phyloP scores from a whole-genome alignment of 192 early-diverging fungal genomes.

The Coemansia sp. region DNA sequence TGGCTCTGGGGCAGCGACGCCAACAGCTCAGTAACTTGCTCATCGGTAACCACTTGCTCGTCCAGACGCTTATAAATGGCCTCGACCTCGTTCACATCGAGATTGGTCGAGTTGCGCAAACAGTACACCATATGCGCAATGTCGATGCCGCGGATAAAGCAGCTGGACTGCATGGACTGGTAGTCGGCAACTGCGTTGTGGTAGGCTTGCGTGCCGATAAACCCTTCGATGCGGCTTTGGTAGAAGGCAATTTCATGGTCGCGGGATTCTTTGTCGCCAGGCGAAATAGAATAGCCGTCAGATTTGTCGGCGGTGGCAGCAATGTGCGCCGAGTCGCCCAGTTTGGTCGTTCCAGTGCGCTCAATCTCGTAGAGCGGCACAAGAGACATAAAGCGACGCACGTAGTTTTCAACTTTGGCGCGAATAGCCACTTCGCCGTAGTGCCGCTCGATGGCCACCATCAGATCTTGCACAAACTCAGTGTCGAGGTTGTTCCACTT shows the following conservation, averaged over 20 bases:
- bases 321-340: constrained; percentile 52
- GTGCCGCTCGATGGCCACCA: constrained; percentile 79
- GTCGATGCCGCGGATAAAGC: constrained; percentile 68
- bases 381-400: constrained; percentile 79
- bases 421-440: constrained; percentile 85
- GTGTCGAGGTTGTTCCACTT: constrained; percentile 55
- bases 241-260: constrained; percentile 72
- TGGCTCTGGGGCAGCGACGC: constrained; percentile 73
- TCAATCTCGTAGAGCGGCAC: constrained; percentile 77
- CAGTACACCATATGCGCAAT: constrained; percentile 67
- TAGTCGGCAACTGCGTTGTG: constrained; percentile 66
- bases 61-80: constrained; percentile 70
- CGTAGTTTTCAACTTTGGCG: constrained; percentile 84
- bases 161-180: constrained; percentile 54
- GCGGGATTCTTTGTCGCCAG: constrained; percentile 68
- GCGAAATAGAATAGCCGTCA: constrained; percentile 58
- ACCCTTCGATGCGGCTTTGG: constrained; percentile 83
- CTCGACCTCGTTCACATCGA: constrained; percentile 63
- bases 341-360: constrained; percentile 60
- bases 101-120: constrained; percentile 55
- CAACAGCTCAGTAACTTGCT: constrained; percentile 76
- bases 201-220: constrained; percentile 76
- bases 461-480: constrained; percentile 59
- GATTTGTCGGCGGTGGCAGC: constrained; percentile 40
- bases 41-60: constrained; percentile 65